A percentile compares a stretch with the other conserved stretches of the same genome.
These are phyloP conservation scores for Trebouxia sp. DNA, from an alignment of 139 green algal species.

Conservation along the genomic window DNA sequence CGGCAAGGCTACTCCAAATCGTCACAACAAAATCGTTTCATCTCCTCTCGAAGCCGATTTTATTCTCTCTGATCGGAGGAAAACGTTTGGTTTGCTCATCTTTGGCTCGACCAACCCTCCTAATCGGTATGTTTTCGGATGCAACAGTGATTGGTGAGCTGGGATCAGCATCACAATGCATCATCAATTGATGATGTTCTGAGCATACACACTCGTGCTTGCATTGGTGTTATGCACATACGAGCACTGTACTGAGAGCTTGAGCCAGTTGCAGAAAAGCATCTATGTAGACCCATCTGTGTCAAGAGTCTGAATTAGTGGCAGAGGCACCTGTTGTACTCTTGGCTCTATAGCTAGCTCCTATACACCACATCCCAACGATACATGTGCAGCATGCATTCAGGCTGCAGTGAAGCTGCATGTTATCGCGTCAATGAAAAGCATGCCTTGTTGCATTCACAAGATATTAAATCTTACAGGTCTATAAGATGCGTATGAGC, in stretches of 20 bases:
- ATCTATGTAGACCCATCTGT: slow-evolving; percentile 14
- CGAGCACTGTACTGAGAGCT: slow-evolving; percentile 3
- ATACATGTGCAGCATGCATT: background rate
- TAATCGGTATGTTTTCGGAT: slow-evolving; percentile 4
- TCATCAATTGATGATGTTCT: slow-evolving; percentile 3
- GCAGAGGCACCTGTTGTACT: background rate
- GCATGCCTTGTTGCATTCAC: background rate
- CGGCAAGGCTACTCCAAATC: too few species aligned
- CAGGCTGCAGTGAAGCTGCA: slow-evolving; percentile 10
- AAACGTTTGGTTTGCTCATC: background rate
- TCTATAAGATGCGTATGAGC: slow-evolving; percentile 11
- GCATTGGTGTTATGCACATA: slow-evolving; percentile 10
- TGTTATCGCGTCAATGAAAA: slow-evolving; percentile 4
- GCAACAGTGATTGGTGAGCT: background rate
- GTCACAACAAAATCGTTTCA: slow-evolving; percentile 17
- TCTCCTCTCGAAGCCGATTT: background rate
- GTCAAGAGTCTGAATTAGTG: slow-evolving; percentile 21
- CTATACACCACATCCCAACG: background rate
- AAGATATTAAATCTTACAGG: slow-evolving; percentile 10
- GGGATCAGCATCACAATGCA: background rate
- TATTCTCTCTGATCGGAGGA: slow-evolving; percentile 4
- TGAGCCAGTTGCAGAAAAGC: slow-evolving; percentile 3
- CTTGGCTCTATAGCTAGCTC: background rate
- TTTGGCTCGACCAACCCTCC: slow-evolving; percentile 6
- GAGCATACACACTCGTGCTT: slow-evolving; percentile 4